Base-by-base conservation (phyloP, 2,329 filamentous ascomycete species). In the Ceratocystis alfenasii region DNA sequence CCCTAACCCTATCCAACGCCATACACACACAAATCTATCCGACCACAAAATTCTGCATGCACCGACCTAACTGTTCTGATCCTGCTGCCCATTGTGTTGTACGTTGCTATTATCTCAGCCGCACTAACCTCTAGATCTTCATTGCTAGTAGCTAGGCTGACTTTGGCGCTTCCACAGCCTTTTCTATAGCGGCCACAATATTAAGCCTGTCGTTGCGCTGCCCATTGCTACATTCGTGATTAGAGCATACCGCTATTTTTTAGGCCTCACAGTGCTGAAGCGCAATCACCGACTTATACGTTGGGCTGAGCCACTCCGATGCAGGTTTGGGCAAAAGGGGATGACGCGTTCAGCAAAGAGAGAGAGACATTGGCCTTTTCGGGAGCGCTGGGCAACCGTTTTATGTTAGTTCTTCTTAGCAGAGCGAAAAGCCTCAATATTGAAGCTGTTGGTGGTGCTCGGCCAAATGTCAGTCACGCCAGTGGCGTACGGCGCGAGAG, bases 341-440 rank as follows among this genome's bases (percentile, higher is more conserved):
- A 17, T 53, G 8, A 53, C 48, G 48, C 48, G 48, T 53, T 25
- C 48, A 25, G 48, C 48, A 28, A 53, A 28, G 22, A 53, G 48
- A 6, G 20, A 6, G 22, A 10, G 20, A 53, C 20, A 41, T 41
- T 15, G 36, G 36, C 8, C 36, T 41, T 12, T 25, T 25, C 20
- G 48, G 20, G 10, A 53, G 48, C 3, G 20, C 22, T 25, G 20
- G 48, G 33, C n/a, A 59, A 4, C 4, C 17, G 28, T 36, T 59
- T 59, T 36, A 36, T 59, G 55, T 10, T 59, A 5, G 15, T 59
- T 7, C 28, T 59, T 5, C 7, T 8, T n/a, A 15, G 25, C 3
- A 48, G 46, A 48, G 46, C 30, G 33, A 59, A 59, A 59, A n/a
- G 33, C 55, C 55, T 36, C 55, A 59, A 25, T 36, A n/a, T 36